A percentile compares a stretch with the other conserved stretches of the same genome.
These are phyloP conservation scores for Symbiodinium natans DNA, from an alignment of 73 alveolate species.

Conservation along the genomic window DNA sequence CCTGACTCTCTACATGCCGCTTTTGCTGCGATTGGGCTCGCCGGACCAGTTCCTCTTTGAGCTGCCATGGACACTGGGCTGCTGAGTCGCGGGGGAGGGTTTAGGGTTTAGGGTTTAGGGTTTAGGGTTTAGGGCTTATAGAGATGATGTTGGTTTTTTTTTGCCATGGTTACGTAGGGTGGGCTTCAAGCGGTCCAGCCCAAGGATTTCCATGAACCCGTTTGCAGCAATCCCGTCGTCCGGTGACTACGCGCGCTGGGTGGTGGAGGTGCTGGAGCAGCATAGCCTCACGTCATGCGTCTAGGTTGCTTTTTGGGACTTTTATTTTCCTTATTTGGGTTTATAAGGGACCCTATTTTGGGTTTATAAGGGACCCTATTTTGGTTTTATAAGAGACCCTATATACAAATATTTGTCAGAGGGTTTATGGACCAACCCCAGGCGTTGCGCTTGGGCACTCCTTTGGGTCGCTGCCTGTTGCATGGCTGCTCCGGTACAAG, in stretches of 20 bases:
- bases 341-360: too few species aligned
- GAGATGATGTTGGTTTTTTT: too few species aligned
- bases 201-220: slow-evolving; percentile 6
- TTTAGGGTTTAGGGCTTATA: too few species aligned
- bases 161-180: background rate
- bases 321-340: too few species aligned
- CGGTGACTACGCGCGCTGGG: background rate
- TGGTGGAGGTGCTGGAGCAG: slow-evolving; percentile 1
- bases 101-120: too few species aligned
- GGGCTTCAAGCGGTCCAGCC: background rate
- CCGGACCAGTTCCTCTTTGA: slow-evolving; percentile 15
- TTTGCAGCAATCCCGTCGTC: background rate
- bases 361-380: too few species aligned
- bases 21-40: background rate
- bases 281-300: background rate
- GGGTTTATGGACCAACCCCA: too few species aligned
- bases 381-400: too few species aligned
- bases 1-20: slow-evolving; percentile 18
- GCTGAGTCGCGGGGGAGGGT: too few species aligned
- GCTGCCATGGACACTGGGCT: slow-evolving; percentile 13
- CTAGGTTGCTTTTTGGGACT: too few species aligned
- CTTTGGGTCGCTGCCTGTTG: slow-evolving; percentile 2
- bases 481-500: slow-evolving; percentile 1
- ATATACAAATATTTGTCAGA: too few species aligned
- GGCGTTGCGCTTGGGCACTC: slow-evolving; percentile 10